Evolutionary conservation across 106 monocot species (phyloP), one percentile per base, ranked within the genome.

Genomic region (Dendrobium catenatum): DNA sequence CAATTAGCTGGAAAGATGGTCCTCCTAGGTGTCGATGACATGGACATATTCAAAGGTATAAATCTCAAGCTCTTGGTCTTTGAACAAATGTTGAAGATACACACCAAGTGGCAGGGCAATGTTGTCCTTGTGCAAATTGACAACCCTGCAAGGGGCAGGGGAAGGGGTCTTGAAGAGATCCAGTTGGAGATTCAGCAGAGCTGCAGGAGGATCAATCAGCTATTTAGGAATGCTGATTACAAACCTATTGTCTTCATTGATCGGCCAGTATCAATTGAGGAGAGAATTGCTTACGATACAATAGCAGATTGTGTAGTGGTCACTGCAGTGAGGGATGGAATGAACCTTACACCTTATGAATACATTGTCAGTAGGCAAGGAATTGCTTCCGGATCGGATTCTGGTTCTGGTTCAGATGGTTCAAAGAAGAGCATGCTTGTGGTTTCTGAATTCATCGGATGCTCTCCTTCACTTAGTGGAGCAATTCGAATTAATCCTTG

Each of bases 11-110:
- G 96, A 4, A 88, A 83, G 81, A 91, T 88, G 0, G 90, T 96
- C 8, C 86, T 96, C 5, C 86, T 96, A 6, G 96, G 96, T 31
- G 93, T 96, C 0, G 96, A 96, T 67, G 96, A 96, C 48, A 93
- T 93, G 91, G 96, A 96, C 77, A 89, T 96, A 18, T 96, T 96
- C 75, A 96, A 96, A 70, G 96, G 96, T 26, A 93, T 96, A 72
- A 90, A 93, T 80, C 81, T 96, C 41, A 96, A 96, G 83, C 78
- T 96, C 56, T 75, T 96, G 10, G 96, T 93, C 2, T 93, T 96
- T 41, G 93, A 93, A 78, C 84, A 96, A 41, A 85, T 96, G 93
- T 51, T 96, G 77, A 85, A 79, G 54, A 24, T 87, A 26, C 96
- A 90, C 77, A 84, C 89, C 17, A 89, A 88, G 80, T 96, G 96